Evolutionary conservation across 495 filamentous ascomycete species (phyloP), one percentile per base, ranked within the genome.

Genomic region (Glutinoglossum americanum): DNA sequence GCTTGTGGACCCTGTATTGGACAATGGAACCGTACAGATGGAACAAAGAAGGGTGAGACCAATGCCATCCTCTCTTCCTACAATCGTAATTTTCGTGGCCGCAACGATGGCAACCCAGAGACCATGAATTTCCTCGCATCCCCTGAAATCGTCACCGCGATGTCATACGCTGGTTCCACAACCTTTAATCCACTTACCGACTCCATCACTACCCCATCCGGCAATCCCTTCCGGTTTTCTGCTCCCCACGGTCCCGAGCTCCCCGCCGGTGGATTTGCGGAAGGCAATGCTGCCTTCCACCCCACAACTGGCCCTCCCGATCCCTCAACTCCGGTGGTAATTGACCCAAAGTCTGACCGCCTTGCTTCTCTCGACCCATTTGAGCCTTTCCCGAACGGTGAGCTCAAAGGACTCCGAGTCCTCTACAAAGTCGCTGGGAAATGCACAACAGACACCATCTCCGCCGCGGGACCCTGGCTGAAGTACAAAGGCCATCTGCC

Each of bases 111-210:
- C 61, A 97, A 97, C 73, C 82, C 84, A 11, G 77, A 80, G 23
- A 98, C 92, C 33, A 94, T 96, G 90, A 97, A 97, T 75, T 98
- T 98, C 74, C 79, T 98, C 39, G 89, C 92, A 13, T 92, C 87
- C 1, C 92, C 92, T 3, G 92, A 98, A 68, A 77, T 98, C 37
- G 93, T 98, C 60, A 98, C 92, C 0, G 90, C 92, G 8, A 89
- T 98, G 80, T 77, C 84, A 33, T 97, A 93, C 68, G 82, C 90
- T 26, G 92, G 92, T 55, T 79, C 75, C 60, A 97, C 90, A 26
- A 92, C 87, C 59, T 98, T 98, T 75, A 97, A 98, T 72, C 92
- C 92, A 8, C 79, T 94, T 63, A 95, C 85, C 23, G 92, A 98
- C 69, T 75, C 76, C 33, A 71, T 98, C 56, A 78, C 75, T 13